Base-by-base conservation (phyloP, 2,329 filamentous ascomycete genomes). In the Zasmidium citrigriseum region DNA sequence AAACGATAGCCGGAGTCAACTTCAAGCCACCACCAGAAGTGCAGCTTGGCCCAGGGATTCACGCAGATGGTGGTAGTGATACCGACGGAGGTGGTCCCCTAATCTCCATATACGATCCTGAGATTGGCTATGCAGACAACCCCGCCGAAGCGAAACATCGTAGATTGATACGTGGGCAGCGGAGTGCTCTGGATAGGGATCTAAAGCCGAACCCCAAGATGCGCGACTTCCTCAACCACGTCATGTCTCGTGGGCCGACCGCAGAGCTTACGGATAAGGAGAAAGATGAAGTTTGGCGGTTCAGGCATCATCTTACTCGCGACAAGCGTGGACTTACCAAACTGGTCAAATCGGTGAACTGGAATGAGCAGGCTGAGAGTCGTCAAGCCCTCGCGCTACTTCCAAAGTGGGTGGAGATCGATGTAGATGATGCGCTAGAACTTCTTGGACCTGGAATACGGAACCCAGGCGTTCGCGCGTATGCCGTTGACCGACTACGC, bases 301-400 rank as follows among this genome's bases (percentile, higher is more conserved):
- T 98, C 77, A 85, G 95, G 58, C 96, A 98, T 74, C 93, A 97
- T 73, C 77, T 99, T 21, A 95, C 93, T 1, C 84, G 92, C 57
- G 93, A 99, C 73, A 99, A 99, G 67, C 73, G 78, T 55, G 80
- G 93, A 2, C 80, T 98, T 58, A 99, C 93, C 29, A 99, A 99
- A 69, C 96, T 99, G 67, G 91, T 98, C 73, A 99, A 98, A 74
- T 97, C 93, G 0, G 93, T 97, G 41, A 93, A 96, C 65, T 99
- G 95, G 93, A 86, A 85, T 51, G 93, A 96, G 72, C 83, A 85
- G 48, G 86, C 86, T 61, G 93, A 99, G 79, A 87, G 90, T 3
- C 88, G 90, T 59, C 92, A 97, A 77, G 93, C 93, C 4, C 90
- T 95, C 22, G 91, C 96, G 61, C 86, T 99, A 3, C 82, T 99